Conservation (phyloP, 371 early-diverging fungal species). For the Actinomucor elegans region DNA sequence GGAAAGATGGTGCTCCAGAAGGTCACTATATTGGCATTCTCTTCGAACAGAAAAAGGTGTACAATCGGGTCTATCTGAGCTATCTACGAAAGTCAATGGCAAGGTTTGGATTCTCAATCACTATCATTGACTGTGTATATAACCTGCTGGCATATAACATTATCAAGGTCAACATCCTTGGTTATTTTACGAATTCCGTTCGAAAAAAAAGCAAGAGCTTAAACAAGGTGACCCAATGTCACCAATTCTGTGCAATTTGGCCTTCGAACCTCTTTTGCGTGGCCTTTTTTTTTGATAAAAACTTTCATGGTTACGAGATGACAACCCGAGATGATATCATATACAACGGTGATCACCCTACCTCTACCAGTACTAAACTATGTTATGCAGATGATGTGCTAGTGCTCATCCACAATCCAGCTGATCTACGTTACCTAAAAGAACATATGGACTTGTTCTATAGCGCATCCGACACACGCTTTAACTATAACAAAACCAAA, state of each 20-base stretch:
- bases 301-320: no score
- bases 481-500: no score
- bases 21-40: not conserved
- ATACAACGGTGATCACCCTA: no score
- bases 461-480: no score
- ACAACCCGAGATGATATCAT: no score
- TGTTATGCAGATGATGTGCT: no score
- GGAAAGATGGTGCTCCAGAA: no score
- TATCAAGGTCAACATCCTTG: slow-evolving; percentile 15
- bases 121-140: not conserved
- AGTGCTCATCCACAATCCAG: no score
- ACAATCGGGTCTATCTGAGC: not conserved
- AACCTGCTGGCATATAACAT: not conserved
- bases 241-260: slow-evolving; percentile 13
- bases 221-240: slow-evolving; percentile 13
- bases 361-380: no score
- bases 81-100: not conserved
- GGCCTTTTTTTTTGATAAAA: no score
- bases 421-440: no score
- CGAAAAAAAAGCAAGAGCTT: slow-evolving; percentile 3
- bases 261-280: slow-evolving; percentile 7
- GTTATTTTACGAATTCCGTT: slow-evolving; percentile 4
- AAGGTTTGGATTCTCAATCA: not conserved
- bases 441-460: no score
- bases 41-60: not conserved